A percentile compares a stretch with the other conserved stretches of the same genome.
phyloP scores from a whole-genome alignment of 805 yeast genomes.

The Saturnispora zaruensis region DNA sequence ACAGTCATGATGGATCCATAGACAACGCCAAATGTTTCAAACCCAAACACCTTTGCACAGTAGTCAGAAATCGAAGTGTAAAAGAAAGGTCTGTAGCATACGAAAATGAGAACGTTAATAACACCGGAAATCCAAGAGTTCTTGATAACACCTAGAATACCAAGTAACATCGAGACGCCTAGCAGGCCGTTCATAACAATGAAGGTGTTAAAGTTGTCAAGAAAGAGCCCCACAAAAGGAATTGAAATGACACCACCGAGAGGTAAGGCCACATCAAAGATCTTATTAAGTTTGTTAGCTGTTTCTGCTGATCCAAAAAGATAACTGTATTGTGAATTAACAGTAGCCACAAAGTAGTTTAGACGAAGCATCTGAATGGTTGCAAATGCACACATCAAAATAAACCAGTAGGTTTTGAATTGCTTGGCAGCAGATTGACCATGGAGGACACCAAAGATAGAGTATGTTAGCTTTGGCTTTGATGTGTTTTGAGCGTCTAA shows the following conservation, averaged over 20 bases:
- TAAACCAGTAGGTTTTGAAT: constrained; percentile 45
- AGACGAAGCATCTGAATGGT: constrained; percentile 49
- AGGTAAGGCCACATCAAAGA: constrained; percentile 48
- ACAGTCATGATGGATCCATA: constrained; percentile 49
- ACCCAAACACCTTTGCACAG: constrained; percentile 57
- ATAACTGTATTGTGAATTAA: constrained; percentile 45
- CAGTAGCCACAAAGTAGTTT: constrained; percentile 52
- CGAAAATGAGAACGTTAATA: constrained; percentile 39
- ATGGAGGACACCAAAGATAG: constrained; percentile 47
- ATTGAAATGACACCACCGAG: constrained; percentile 47
- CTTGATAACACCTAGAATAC: constrained; percentile 40
- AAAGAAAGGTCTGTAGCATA: constrained; percentile 48
- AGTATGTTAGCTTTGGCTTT: constrained; percentile 28
- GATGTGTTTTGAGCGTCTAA: constrained; percentile 27
- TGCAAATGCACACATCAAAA: constrained; percentile 40
- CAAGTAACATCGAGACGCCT: constrained; percentile 36
- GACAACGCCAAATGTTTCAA: constrained; percentile 51
- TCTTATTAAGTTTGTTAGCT: constrained; percentile 36
- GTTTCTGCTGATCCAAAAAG: constrained; percentile 31
- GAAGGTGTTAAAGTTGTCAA: constrained; percentile 42
- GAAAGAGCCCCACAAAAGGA: constrained; percentile 44
- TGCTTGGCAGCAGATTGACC: constrained; percentile 43
- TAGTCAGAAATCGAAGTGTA: constrained; percentile 49
- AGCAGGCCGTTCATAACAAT: constrained; percentile 35
- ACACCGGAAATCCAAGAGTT: constrained; percentile 33